A percentile compares a stretch with the other conserved stretches of the same genome.
Evolutionary conservation across 495 filamentous ascomycete species (phyloP).

Genomic region (Penicillium samsonianum): DNA sequence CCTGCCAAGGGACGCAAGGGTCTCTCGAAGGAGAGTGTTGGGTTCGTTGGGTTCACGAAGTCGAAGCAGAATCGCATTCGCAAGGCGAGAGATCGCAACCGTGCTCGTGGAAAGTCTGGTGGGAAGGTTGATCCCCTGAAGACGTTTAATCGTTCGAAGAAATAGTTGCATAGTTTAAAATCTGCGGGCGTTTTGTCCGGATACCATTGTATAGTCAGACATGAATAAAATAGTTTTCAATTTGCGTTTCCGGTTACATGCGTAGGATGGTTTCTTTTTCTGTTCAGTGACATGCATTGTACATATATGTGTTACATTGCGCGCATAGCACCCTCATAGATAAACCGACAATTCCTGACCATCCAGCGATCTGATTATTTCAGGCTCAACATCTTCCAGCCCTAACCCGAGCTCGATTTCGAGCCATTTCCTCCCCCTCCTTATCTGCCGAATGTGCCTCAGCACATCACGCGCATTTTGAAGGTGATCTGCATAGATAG

Average conservation of each 20-base stretch:
- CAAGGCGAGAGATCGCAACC: conserved; percentile 66
- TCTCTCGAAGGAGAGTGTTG: conserved; percentile 59
- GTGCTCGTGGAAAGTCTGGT: conserved; percentile 51
- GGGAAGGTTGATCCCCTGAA: conserved; percentile 81
- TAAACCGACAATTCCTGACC: conserved; percentile 19
- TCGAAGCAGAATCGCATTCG: conserved; percentile 70
- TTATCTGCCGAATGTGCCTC: conserved; percentile 27
- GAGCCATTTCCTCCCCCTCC: conserved; percentile 44
- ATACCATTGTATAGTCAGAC: conserved; percentile 38
- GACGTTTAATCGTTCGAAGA: conserved; percentile 66
- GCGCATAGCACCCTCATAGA: not conserved
- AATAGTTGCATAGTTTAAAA: conserved; percentile 24
- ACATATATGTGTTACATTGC: not conserved
- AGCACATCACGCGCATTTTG: conserved; percentile 28
- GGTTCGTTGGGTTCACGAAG: conserved; percentile 78
- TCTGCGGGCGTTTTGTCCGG: conserved; percentile 20
- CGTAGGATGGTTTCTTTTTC: not conserved
- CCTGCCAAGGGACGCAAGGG: conserved; percentile 74
- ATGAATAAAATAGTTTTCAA: conserved; percentile 19
- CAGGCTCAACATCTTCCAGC: conserved; percentile 24
- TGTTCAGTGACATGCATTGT: not conserved
- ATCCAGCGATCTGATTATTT: conserved; percentile 22
- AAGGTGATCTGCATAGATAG: conserved; percentile 23
- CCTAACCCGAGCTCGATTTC: conserved; percentile 31
- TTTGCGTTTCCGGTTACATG: not conserved